Evolutionary conservation across 2,329 filamentous ascomycete species (phyloP).

Genomic region (Verticillium nonalfalfae): DNA sequence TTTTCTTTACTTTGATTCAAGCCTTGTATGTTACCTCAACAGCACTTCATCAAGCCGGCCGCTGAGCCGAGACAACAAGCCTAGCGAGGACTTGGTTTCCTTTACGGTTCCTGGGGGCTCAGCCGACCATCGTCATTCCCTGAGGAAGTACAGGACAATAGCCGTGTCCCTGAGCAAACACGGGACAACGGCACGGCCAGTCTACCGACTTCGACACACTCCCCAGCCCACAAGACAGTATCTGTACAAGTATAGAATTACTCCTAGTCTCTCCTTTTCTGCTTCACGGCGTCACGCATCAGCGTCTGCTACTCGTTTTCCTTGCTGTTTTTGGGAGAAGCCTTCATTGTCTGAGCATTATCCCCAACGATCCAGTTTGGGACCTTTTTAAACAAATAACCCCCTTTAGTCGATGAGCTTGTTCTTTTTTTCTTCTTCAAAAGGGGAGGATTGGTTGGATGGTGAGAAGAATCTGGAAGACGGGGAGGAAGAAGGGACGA

Average conservation of each 20-base stretch:
- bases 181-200: neutral
- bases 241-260: neutral
- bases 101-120: neutral
- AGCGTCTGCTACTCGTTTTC: neutral
- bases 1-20: conserved; percentile 8
- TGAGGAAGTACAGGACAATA: neutral
- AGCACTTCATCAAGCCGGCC: conserved; percentile 4
- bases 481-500: neutral
- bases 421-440: neutral
- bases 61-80: conserved; percentile 1
- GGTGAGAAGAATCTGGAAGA: neutral
- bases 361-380: neutral
- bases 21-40: conserved; percentile 9
- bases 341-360: neutral
- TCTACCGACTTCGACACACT: too few species aligned
- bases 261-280: neutral
- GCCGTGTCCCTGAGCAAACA: neutral
- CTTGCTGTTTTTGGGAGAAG: neutral
- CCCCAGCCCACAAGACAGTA: neutral
- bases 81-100: conserved; percentile 4
- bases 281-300: neutral
- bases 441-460: neutral
- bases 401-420: neutral
- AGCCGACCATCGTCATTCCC: neutral
- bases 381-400: neutral